A percentile compares a stretch with the other conserved stretches of the same genome.
phyloP scores from a whole-genome alignment of 2,329 filamentous ascomycete species.

The Calonectria pauciramosa region DNA sequence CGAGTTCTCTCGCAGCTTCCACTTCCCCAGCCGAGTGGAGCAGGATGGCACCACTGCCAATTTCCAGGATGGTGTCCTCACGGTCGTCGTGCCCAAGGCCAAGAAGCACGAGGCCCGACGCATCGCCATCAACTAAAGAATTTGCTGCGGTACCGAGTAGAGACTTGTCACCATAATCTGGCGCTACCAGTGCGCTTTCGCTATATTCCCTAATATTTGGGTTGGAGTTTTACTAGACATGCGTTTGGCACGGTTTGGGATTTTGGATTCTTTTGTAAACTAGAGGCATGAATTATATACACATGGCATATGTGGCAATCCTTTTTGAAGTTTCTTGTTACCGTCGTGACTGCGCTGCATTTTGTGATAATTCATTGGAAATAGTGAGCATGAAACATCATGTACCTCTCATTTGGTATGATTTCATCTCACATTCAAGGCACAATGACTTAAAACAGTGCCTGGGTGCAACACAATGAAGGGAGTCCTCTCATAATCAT shows the following conservation, averaged over 20 bases:
- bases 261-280: not conserved
- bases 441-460: no score
- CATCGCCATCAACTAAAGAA: slow-evolving; percentile 65
- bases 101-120: slow-evolving; percentile 69
- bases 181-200: not conserved
- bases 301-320: not conserved
- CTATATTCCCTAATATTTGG: not conserved
- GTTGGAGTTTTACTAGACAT: not conserved
- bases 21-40: slow-evolving; percentile 75
- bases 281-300: not conserved
- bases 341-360: not conserved
- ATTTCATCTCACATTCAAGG: no score
- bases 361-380: not conserved
- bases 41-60: slow-evolving; percentile 71
- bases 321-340: not conserved
- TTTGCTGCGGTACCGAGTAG: no score
- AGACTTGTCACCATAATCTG: not conserved
- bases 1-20: slow-evolving; percentile 77
- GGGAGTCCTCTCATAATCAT: no score
- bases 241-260: not conserved
- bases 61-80: slow-evolving; percentile 76
- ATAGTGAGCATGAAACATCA: not conserved
- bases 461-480: no score
- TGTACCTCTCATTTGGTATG: no score
- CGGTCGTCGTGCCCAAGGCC: slow-evolving; percentile 75